Base-by-base conservation (phyloP, 1,284 basidiomycete species). In the Leccinum angustisporum region DNA sequence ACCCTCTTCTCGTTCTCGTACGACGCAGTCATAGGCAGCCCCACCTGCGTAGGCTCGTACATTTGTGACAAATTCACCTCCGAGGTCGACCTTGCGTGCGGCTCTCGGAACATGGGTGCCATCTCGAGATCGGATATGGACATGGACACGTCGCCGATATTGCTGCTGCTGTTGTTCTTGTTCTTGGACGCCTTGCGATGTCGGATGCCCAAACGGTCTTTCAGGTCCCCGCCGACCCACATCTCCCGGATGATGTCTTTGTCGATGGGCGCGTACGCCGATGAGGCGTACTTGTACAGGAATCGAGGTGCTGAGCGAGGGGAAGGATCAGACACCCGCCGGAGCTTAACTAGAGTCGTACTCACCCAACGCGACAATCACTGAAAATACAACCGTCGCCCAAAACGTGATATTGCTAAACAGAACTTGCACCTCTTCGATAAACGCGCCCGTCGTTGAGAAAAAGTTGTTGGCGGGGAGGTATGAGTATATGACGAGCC, bases 211-310 rank as follows among this genome's bases (percentile, higher is more conserved):
- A 96, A 81, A 56, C 83, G 85, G 63, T 92, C 90, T 72, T 96
- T 95, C 60, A 96, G 81, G 69, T 94, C 86, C 5, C 94, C 94
- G 56, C 77, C 75, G 6, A 95, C 90, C 94, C 94, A 96, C 80
- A 87, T 89, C 76, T 97, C 95, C 21, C 95, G 87, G 10, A 97
- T 81, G 63, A 97, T 89, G 69, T 96, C 92, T 73, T 86, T 87
- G 78, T 95, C 92, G 16, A 87, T 79, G 5, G 93, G 92, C 56
- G 74, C 77, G 69, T 92, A 94, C 0, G 86, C 80, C 2, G 85
- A 81, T 16, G 82, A 80, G 58, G 87, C 70, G 74, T 84, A 92
- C 70, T 93, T 92, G 76, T 86, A 77, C 48, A 92, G 60, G 76
- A 89, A 90, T 4, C 89, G 83, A 7, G 91, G 91, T 9, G 82